Percentiles rank a stretch among this genome's conserved stretches.
phyloP scores from a whole-genome alignment of 257 asterid species.

The Solanum medicagineum region DNA sequence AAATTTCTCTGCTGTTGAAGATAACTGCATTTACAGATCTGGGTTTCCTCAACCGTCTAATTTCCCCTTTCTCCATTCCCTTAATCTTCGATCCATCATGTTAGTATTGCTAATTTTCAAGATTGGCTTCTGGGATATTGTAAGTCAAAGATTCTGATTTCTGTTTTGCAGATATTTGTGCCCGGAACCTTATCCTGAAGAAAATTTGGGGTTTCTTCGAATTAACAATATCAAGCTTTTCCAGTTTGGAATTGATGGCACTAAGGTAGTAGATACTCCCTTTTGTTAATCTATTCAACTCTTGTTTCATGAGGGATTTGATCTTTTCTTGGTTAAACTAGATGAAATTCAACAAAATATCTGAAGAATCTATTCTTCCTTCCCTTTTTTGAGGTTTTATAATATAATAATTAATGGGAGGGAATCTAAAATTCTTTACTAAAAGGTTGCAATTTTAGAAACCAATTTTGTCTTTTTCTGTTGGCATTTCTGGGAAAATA shows the following conservation, averaged over 20 bases:
- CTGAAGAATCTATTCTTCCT: neutral
- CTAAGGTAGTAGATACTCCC: constrained; percentile 9
- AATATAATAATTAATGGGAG: too few relatives aligned
- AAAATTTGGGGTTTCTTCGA: constrained; percentile 24
- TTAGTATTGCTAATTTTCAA: neutral
- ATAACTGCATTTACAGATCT: constrained; percentile 31
- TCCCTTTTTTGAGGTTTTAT: neutral
- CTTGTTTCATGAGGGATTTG: neutral
- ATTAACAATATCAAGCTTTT: constrained; percentile 24
- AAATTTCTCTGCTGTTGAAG: constrained; percentile 27
- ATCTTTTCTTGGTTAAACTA: neutral
- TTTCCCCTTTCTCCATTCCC: constrained; percentile 26
- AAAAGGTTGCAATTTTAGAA: neutral
- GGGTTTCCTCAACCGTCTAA: constrained; percentile 27
- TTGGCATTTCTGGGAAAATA: neutral
- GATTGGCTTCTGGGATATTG: neutral
- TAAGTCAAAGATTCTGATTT: neutral
- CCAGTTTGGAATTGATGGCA: constrained; percentile 38
- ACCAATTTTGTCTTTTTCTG: neutral
- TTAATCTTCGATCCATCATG: constrained; percentile 28
- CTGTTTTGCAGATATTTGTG: constrained; percentile 25
- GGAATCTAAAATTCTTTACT: neutral
- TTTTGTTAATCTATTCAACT: neutral
- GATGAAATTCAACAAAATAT: neutral
- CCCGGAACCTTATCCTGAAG: constrained; percentile 34